Conservation (phyloP, 345 rosid genomes). For the Kernera saxatilis region DNA sequence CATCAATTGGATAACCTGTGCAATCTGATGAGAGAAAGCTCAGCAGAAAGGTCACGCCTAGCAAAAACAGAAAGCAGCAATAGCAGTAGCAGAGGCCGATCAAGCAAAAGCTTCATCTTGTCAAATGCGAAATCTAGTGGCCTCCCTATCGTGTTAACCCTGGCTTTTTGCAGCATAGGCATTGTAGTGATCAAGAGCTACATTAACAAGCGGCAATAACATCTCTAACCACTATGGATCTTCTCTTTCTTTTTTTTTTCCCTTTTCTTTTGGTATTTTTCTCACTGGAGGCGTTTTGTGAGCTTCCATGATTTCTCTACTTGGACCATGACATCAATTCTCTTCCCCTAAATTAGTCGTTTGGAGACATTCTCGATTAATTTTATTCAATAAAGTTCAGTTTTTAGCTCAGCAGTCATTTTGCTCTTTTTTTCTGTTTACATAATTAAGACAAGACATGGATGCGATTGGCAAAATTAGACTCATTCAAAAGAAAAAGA, state of each 20-base stretch:
- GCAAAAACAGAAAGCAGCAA: conserved; percentile 30
- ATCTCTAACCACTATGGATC: neutral
- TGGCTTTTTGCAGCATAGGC: conserved; percentile 68
- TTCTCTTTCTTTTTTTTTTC: neutral
- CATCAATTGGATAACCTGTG: conserved; percentile 62
- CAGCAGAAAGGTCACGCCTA: conserved; percentile 39
- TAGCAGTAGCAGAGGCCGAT: conserved; percentile 9
- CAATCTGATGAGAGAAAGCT: conserved; percentile 48
- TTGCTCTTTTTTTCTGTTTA: neutral
- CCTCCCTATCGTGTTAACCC: conserved; percentile 46
- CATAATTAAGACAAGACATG: neutral
- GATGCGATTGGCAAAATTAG: neutral
- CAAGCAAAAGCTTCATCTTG: conserved; percentile 25
- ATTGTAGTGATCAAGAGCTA: conserved; percentile 45
- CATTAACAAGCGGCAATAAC: conserved; percentile 41
- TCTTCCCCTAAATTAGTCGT: conserved; percentile 11
- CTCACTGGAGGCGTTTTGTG: conserved; percentile 33
- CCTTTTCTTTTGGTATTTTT: conserved; percentile 6
- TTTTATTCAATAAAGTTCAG: conserved; percentile 18
- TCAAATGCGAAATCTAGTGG: conserved; percentile 35
- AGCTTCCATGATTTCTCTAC: conserved; percentile 22
- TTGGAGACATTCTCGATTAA: conserved; percentile 19
- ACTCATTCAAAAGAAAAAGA: neutral
- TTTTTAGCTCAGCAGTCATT: neutral
- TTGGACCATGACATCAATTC: conserved; percentile 4